These are phyloP conservation scores for Salisapilia sapeloensis DNA, from an alignment of 352 stramenopile genomes.

Conservation along the genomic window DNA sequence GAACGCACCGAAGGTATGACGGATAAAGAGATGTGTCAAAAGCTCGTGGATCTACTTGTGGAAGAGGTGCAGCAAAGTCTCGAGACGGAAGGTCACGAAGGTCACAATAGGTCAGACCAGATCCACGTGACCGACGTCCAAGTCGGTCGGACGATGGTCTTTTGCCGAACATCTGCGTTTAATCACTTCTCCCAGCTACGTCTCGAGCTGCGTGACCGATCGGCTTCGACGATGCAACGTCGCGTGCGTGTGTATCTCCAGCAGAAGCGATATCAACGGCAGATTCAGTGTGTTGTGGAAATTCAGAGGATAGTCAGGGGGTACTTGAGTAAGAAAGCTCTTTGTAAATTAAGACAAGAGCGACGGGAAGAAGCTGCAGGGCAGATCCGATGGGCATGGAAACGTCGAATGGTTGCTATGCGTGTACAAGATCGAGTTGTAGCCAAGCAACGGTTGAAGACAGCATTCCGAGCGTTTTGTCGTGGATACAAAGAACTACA, in stretches of 20 bases:
- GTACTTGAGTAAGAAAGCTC: constrained; percentile 16
- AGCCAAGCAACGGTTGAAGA: too few species aligned
- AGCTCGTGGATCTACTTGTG: constrained; percentile 12
- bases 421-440: constrained; percentile 7
- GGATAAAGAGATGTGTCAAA: constrained; percentile 12
- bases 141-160: constrained; percentile 40
- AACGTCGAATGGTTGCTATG: constrained; percentile 6
- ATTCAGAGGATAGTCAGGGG: constrained; percentile 26
- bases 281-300: constrained; percentile 12
- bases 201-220: constrained; percentile 12
- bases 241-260: constrained; percentile 21
- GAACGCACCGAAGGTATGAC: constrained; percentile 1
- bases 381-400: constrained; percentile 12
- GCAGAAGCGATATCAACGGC: constrained; percentile 15
- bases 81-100: constrained; percentile 10
- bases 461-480: too few species aligned
- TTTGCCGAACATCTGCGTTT: constrained; percentile 41
- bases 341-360: constrained; percentile 10
- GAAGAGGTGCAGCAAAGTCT: constrained; percentile 3
- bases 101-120: constrained; percentile 5
- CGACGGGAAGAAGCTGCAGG: constrained; percentile 12
- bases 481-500: too few species aligned
- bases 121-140: constrained; percentile 18
- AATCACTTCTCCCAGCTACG: constrained; percentile 33
- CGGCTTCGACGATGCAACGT: constrained; percentile 22